Percentiles rank a stretch among this genome's conserved stretches.
Conservation (phyloP, 345 rosid species). For the Ceriops decandra region DNA sequence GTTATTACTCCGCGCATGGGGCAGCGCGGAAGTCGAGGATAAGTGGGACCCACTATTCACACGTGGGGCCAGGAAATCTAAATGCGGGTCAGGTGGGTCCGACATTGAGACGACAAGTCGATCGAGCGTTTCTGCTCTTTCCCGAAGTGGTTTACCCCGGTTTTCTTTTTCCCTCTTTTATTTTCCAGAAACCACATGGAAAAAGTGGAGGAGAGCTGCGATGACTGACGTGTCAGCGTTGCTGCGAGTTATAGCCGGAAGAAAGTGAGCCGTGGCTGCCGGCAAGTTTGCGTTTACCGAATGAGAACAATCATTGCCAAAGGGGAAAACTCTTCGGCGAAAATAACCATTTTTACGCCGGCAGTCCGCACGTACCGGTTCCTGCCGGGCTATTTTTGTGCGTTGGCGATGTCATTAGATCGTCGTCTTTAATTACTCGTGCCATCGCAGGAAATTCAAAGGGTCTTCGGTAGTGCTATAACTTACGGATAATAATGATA, state of each 20-base stretch:
- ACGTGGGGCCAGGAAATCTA: conserved; percentile 18
- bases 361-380: too few species aligned
- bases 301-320: conserved; percentile 6
- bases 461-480: too few species aligned
- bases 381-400: too few species aligned
- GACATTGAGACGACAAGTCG: conserved; percentile 26
- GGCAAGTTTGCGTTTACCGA: background rate
- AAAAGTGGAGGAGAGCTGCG: background rate
- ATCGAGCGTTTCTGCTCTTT: conserved; percentile 17
- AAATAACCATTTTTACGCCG: too few species aligned
- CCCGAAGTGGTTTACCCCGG: conserved; percentile 1
- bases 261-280: background rate
- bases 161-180: too few species aligned
- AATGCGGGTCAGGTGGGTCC: conserved; percentile 13
- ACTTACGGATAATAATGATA: too few species aligned
- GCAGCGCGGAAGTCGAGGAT: too few species aligned
- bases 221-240: conserved; percentile 8
- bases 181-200: background rate
- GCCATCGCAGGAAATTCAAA: too few species aligned
- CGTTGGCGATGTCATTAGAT: too few species aligned
- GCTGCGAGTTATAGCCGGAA: conserved; percentile 3
- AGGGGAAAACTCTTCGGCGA: background rate
- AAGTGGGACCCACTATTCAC: background rate
- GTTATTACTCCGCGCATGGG: conserved; percentile 2
- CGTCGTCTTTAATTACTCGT: too few species aligned